Conservation (phyloP, 208 protist genomes). For the Naegleria gruberi region DNA sequence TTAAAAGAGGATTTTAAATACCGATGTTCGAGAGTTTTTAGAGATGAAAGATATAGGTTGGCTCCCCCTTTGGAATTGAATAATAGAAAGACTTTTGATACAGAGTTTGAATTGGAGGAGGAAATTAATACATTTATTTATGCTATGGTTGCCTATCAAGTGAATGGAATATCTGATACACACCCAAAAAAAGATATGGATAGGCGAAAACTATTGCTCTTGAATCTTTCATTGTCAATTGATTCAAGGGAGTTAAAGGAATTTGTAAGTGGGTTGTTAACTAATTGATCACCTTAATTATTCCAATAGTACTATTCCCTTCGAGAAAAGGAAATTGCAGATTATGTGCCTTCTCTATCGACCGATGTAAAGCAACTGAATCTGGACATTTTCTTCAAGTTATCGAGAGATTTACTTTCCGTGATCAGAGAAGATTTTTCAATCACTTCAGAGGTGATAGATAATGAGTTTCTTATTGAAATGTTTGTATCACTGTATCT, state of each 20-base stretch:
- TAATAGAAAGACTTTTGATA: background rate
- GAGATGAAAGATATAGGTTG: background rate
- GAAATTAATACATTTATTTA: background rate
- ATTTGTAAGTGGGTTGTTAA: background rate
- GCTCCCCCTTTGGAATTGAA: background rate
- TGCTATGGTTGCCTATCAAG: background rate
- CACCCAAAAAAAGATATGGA: background rate
- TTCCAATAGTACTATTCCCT: background rate
- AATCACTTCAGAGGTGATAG: background rate
- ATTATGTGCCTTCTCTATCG: background rate
- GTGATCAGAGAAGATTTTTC: background rate
- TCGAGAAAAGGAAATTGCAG: background rate
- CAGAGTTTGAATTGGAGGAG: background rate
- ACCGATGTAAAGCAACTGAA: background rate
- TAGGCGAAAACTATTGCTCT: background rate
- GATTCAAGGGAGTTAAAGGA: background rate
- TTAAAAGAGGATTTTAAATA: background rate
- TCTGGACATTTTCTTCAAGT: background rate
- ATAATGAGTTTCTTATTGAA: background rate
- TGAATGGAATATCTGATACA: background rate
- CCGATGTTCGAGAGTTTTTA: background rate
- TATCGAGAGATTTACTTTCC: background rate
- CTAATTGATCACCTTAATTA: background rate
- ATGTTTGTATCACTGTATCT: background rate
- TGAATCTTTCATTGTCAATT: background rate